A percentile compares a stretch with the other conserved stretches of the same genome.
Evolutionary conservation across 1,139 yeast species (phyloP).

Genomic region (Meyerozyma sp.): DNA sequence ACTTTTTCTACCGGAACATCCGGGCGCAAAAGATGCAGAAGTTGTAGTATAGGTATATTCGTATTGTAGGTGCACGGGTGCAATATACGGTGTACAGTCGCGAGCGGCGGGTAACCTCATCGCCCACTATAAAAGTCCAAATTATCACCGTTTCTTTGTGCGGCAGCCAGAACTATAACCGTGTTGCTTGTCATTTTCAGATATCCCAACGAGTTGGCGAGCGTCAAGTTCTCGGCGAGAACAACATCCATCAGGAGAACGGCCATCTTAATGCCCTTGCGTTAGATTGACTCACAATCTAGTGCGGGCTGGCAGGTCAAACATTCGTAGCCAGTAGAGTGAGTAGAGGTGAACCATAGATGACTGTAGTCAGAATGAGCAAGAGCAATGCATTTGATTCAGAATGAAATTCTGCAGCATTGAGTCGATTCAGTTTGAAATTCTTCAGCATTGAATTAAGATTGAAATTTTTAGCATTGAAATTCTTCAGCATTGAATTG

Average conservation of each 20-base stretch:
- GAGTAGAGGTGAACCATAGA: neutral
- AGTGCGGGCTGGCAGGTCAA: slow-evolving; percentile 51
- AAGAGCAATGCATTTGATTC: no score
- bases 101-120: slow-evolving; percentile 12
- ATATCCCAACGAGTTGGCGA: slow-evolving; percentile 48
- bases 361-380: no score
- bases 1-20: slow-evolving; percentile 35
- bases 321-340: no score
- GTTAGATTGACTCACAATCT: slow-evolving; percentile 21
- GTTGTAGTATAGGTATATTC: neutral
- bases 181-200: slow-evolving; percentile 53
- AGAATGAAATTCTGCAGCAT: no score
- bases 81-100: neutral
- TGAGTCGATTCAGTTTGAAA: no score
- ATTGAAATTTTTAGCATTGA: no score
- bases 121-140: slow-evolving; percentile 4
- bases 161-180: slow-evolving; percentile 55
- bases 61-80: neutral
- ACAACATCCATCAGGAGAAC: slow-evolving; percentile 31
- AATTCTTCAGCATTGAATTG: no score
- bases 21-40: slow-evolving; percentile 1
- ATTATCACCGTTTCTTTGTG: slow-evolving; percentile 25
- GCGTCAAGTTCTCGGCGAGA: slow-evolving; percentile 56
- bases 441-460: no score
- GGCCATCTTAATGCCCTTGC: slow-evolving; percentile 51